Evolutionary conservation across 2,329 filamentous ascomycete species (phyloP).

Genomic region (Aspergillus aculeatus): DNA sequence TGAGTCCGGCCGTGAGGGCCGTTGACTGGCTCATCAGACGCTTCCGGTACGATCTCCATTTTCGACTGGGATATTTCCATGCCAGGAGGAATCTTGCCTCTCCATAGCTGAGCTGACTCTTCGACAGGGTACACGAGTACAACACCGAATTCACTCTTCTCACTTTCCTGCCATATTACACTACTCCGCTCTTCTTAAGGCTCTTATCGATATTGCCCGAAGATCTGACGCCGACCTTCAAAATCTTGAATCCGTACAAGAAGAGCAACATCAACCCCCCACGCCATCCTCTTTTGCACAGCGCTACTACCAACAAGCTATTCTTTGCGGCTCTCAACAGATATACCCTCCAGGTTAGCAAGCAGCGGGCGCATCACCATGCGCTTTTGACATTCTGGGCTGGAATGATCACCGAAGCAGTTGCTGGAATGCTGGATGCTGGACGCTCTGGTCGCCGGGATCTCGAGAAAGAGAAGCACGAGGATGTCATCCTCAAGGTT

Average conservation of each 20-base stretch:
- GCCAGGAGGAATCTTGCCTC: neutral
- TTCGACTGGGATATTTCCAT: neutral
- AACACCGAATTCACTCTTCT: conserved; percentile 76
- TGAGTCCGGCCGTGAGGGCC: conserved; percentile 85
- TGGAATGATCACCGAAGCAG: conserved; percentile 78
- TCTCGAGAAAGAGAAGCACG: conserved; percentile 76
- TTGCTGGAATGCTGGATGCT: conserved; percentile 77
- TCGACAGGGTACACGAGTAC: conserved; percentile 77
- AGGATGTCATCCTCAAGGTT: conserved; percentile 69
- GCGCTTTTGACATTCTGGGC: conserved; percentile 87
- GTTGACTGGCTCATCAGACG: conserved; percentile 92
- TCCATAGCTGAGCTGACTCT: conserved; percentile 17
- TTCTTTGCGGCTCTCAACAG: conserved; percentile 76
- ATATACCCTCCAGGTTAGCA: conserved; percentile 73
- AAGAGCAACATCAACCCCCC: conserved; percentile 73
- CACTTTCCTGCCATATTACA: conserved; percentile 91
- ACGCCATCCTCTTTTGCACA: conserved; percentile 77
- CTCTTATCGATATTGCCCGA: conserved; percentile 82
- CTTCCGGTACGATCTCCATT: conserved; percentile 64
- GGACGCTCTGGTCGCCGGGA: conserved; percentile 72
- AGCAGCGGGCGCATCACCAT: conserved; percentile 70
- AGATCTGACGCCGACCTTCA: conserved; percentile 69
- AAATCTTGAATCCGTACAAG: conserved; percentile 84
- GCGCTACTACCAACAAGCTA: conserved; percentile 72
- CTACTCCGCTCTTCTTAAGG: conserved; percentile 78